Percentiles rank a stretch among this genome's conserved stretches.
phyloP scores from a whole-genome alignment of 345 rosid genomes.

The Sonneratia caseolaris region DNA sequence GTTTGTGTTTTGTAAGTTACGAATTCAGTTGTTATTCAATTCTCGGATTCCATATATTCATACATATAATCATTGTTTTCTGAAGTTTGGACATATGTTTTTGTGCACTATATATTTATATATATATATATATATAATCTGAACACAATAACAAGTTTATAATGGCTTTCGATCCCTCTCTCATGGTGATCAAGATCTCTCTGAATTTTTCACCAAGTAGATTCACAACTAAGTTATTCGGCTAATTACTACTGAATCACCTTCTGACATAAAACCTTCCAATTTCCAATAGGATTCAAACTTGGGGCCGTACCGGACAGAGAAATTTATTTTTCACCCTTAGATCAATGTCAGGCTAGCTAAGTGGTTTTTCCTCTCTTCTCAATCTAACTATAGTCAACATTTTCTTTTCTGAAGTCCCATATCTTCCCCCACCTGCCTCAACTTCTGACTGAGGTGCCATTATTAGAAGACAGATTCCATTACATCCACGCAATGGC shows the following conservation, averaged over 20 bases:
- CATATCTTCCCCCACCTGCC: constrained; percentile 8
- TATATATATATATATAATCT: no score
- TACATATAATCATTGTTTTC: no score
- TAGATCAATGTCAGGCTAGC: background rate
- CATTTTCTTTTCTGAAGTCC: constrained; percentile 10
- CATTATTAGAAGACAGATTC: constrained; percentile 10
- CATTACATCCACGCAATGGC: constrained; percentile 1
- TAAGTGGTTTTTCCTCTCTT: background rate
- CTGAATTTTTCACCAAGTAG: no score
- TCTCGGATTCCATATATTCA: background rate
- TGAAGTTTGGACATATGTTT: no score
- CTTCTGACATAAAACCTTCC: no score
- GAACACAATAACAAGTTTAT: no score
- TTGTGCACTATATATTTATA: no score
- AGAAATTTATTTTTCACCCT: background rate
- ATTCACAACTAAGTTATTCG: no score
- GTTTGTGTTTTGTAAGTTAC: background rate
- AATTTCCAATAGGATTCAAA: no score
- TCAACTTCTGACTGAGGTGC: background rate
- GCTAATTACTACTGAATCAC: no score
- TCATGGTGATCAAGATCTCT: no score
- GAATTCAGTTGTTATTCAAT: background rate
- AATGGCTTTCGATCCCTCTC: no score
- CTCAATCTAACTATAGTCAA: background rate
- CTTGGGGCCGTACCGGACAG: background rate